A percentile compares a stretch with the other conserved stretches of the same genome.
These are phyloP conservation scores for Fusarium abutilonis DNA, from an alignment of 2,329 filamentous ascomycete species.

Conservation along the genomic window DNA sequence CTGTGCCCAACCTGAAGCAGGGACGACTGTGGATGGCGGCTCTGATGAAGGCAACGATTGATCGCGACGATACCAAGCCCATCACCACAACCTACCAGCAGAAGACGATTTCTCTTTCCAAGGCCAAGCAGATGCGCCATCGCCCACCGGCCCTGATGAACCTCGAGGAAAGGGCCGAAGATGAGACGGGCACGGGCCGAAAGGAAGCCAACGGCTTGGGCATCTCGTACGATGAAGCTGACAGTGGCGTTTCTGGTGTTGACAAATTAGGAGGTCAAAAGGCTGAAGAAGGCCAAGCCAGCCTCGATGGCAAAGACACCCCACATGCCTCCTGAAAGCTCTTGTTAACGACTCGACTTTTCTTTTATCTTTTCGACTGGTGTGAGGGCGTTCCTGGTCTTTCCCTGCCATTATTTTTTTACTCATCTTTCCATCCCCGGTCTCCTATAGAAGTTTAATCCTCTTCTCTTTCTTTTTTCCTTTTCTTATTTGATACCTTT, in stretches of 20 bases:
- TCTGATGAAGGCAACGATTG: conserved; percentile 98
- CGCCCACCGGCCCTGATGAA: conserved; percentile 90
- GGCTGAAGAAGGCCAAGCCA: conserved; percentile 48
- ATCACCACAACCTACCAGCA: conserved; percentile 95
- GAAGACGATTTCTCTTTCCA: conserved; percentile 91
- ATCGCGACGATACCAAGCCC: conserved; percentile 81
- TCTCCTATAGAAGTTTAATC: conserved; percentile 37
- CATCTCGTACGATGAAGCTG: conserved; percentile 54
- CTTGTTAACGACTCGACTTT: background rate
- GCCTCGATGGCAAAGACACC: conserved; percentile 44
- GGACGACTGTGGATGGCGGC: conserved; percentile 98
- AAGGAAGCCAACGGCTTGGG: conserved; percentile 53
- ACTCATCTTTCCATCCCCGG: conserved; percentile 11
- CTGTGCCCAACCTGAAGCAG: conserved; percentile 87
- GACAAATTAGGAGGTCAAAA: conserved; percentile 52
- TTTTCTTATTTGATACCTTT: conserved; percentile 36
- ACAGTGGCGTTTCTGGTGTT: conserved; percentile 56
- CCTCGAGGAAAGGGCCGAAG: conserved; percentile 58
- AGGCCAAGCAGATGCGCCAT: conserved; percentile 87
- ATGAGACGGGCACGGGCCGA: conserved; percentile 39
- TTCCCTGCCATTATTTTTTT: conserved; percentile 28
- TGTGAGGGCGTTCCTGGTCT: conserved; percentile 28
- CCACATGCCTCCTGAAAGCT: conserved; percentile 40
- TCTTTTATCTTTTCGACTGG: conserved; percentile 11
- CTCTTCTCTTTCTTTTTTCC: conserved; percentile 8